Conservation (phyloP, 2,329 filamentous ascomycete species). For the Colletotrichum scovillei region DNA sequence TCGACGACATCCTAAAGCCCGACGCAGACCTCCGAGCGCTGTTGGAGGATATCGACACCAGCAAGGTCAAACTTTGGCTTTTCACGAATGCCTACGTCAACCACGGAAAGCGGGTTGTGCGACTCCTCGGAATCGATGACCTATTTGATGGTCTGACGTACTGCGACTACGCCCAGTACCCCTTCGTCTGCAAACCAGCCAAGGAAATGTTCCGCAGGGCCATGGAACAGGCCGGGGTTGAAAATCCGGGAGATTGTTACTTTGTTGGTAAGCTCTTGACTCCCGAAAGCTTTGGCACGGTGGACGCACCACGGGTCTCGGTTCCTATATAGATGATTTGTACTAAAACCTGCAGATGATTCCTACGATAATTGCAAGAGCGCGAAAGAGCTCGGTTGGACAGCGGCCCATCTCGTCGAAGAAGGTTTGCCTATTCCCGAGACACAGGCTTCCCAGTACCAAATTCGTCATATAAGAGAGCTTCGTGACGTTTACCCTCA, state of each 20-base stretch:
- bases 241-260: slow-evolving; percentile 78
- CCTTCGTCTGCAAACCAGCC: slow-evolving; percentile 88
- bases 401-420: slow-evolving; percentile 86
- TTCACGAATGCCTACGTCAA: slow-evolving; percentile 96
- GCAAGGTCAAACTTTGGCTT: slow-evolving; percentile 91
- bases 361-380: slow-evolving; percentile 84
- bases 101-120: slow-evolving; percentile 85
- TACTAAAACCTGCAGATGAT: slow-evolving; percentile 73
- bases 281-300: background rate
- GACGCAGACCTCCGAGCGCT: slow-evolving; percentile 79
- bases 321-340: background rate
- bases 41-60: slow-evolving; percentile 83
- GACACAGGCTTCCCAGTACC: slow-evolving; percentile 75
- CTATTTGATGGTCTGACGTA: slow-evolving; percentile 95
- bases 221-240: slow-evolving; percentile 83
- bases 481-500: slow-evolving; percentile 82
- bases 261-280: slow-evolving; percentile 81
- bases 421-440: slow-evolving; percentile 73
- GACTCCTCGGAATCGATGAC: slow-evolving; percentile 85
- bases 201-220: slow-evolving; percentile 87
- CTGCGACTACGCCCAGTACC: slow-evolving; percentile 83
- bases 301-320: background rate
- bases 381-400: slow-evolving; percentile 86
- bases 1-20: slow-evolving; percentile 87
- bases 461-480: slow-evolving; percentile 81